Percentiles rank a stretch among this genome's conserved stretches.
These are phyloP conservation scores for Volvox africanus DNA, from an alignment of 139 green algal species.

Conservation along the genomic window DNA sequence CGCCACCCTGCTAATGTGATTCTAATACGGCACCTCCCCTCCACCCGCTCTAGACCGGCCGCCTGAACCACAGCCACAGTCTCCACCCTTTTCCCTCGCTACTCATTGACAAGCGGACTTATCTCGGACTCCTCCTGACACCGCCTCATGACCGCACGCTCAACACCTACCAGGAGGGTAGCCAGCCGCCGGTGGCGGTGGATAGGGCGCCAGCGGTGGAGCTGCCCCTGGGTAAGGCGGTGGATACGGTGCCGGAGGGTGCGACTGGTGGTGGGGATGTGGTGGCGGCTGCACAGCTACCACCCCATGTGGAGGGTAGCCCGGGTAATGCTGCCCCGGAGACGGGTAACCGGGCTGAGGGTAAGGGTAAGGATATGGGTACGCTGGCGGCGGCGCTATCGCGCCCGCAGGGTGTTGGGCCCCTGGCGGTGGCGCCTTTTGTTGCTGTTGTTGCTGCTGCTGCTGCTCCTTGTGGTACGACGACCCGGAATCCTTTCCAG, in stretches of 20 bases:
- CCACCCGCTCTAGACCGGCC: too few species aligned
- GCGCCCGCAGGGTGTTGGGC: conserved; percentile 1
- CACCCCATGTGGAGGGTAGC: neutral
- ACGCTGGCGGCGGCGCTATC: conserved; percentile 1
- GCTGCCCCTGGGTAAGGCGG: neutral
- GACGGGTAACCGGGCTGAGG: conserved; percentile 5
- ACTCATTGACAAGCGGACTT: too few species aligned
- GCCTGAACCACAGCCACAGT: too few species aligned
- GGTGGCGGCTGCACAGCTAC: neutral
- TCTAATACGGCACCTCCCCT: too few species aligned
- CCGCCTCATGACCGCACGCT: neutral
- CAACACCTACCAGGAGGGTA: neutral
- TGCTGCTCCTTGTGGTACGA: neutral
- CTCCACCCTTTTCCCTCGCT: too few species aligned
- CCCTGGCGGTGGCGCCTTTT: neutral
- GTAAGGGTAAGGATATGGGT: conserved; percentile 5
- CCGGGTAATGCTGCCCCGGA: neutral
- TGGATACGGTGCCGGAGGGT: neutral
- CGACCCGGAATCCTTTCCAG: neutral
- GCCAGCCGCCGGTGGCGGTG: neutral
- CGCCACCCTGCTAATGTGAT: too few species aligned
- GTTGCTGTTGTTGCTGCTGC: neutral
- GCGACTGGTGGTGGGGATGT: neutral
- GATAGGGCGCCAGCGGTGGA: neutral
- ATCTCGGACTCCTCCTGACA: neutral